Percentiles rank a stretch among this genome's conserved stretches.
Evolutionary conservation across 2,329 filamentous ascomycete genomes (phyloP).

Genomic region (Sphaerulina populicola): DNA sequence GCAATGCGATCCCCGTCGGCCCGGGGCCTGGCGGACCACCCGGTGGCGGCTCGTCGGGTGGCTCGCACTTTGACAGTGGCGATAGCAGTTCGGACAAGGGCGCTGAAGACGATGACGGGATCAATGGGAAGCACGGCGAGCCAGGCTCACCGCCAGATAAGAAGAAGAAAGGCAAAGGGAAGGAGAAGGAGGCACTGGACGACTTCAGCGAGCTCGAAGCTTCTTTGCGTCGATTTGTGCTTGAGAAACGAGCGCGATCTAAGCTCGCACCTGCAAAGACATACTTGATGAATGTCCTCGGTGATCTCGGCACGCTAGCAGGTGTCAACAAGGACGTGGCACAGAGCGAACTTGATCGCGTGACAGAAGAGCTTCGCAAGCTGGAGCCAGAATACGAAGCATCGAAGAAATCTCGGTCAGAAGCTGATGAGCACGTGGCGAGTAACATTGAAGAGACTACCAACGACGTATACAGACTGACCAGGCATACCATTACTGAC

Average conservation of each 20-base stretch:
- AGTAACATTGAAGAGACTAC: conserved; percentile 75
- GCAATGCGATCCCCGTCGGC: conserved; percentile 78
- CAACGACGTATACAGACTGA: conserved; percentile 76
- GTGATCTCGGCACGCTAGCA: conserved; percentile 75
- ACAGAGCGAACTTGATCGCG: conserved; percentile 72
- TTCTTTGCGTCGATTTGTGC: conserved; percentile 80
- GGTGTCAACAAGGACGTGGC: conserved; percentile 82
- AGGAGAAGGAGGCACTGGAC: conserved; percentile 65
- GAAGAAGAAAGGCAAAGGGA: conserved; percentile 69
- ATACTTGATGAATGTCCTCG: conserved; percentile 86
- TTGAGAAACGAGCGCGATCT: conserved; percentile 89
- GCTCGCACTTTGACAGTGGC: conserved; percentile 33
- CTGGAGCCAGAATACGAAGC: conserved; percentile 80
- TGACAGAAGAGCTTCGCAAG: conserved; percentile 68
- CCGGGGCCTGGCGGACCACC: conserved; percentile 51
- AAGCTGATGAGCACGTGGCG: conserved; percentile 75
- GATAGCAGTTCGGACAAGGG: conserved; percentile 29
- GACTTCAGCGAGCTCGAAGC: conserved; percentile 88
- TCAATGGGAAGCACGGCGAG: conserved; percentile 46
- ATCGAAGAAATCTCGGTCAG: conserved; percentile 67
- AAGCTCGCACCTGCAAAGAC: conserved; percentile 94
- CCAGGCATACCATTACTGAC: conserved; percentile 63
- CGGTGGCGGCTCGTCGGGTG: conserved; percentile 29
- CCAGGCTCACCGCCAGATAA: conserved; percentile 33
- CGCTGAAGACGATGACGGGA: conserved; percentile 47